Evolutionary conservation across 2,329 filamentous ascomycete species (phyloP).

Genomic region (Malbranchea zuffiana): DNA sequence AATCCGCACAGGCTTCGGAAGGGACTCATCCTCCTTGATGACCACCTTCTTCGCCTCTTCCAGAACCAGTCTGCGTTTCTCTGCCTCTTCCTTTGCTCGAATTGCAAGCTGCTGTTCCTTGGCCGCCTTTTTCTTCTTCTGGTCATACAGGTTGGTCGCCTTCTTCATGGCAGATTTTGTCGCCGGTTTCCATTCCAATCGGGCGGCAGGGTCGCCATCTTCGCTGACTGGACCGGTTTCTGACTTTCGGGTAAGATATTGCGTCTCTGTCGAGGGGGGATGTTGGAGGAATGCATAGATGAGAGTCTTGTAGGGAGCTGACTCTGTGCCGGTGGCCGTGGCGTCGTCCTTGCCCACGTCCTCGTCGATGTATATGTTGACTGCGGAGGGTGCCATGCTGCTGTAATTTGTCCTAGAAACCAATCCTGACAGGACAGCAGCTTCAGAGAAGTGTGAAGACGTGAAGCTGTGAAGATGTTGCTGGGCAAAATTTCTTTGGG

Average conservation of each 20-base stretch:
- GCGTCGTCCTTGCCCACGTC: constrained; percentile 62
- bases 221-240: constrained; percentile 49
- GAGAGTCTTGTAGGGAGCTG: constrained; percentile 70
- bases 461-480: too few species aligned
- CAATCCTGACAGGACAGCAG: too few species aligned
- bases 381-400: constrained; percentile 10
- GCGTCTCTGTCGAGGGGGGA: constrained; percentile 43
- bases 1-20: constrained; percentile 66
- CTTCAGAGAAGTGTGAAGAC: too few species aligned
- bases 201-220: constrained; percentile 52
- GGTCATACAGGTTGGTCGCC: constrained; percentile 60
- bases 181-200: constrained; percentile 66
- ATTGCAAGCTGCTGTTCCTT: constrained; percentile 65
- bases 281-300: constrained; percentile 66
- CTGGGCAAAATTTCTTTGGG: too few species aligned
- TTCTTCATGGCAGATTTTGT: constrained; percentile 82
- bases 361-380: constrained; percentile 64
- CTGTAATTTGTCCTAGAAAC: too few species aligned
- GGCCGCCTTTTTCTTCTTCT: constrained; percentile 71
- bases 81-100: constrained; percentile 60
- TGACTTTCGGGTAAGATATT: constrained; percentile 60
- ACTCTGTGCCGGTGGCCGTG: constrained; percentile 56
- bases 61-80: constrained; percentile 58
- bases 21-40: constrained; percentile 56
- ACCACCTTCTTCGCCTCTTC: constrained; percentile 75